A percentile compares a stretch with the other conserved stretches of the same genome.
Conservation (phyloP, 345 rosid genomes). For the Mercurialis annua region DNA sequence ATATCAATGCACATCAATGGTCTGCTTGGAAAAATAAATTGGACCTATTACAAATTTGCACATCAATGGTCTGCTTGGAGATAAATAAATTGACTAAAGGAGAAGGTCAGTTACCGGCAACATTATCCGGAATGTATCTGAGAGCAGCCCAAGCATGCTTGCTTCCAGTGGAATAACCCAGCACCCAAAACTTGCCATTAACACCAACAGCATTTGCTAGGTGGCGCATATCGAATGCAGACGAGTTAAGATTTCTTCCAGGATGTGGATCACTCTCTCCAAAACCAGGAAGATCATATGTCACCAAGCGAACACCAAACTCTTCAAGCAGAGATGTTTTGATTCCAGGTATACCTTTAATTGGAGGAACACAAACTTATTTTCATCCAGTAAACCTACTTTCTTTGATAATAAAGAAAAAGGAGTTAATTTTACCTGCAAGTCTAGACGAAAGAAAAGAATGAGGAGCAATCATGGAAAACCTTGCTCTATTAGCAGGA, state of each 20-base stretch:
- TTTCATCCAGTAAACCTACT: neutral
- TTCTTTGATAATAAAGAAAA: neutral
- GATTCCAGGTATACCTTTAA: constrained; percentile 73
- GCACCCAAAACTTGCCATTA: constrained; percentile 74
- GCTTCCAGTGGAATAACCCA: constrained; percentile 78
- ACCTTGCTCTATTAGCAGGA: constrained; percentile 62
- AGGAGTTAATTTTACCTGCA: constrained; percentile 46
- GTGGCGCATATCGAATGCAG: constrained; percentile 67
- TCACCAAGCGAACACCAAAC: constrained; percentile 72
- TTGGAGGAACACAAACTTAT: constrained; percentile 8
- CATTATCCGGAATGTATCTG: constrained; percentile 65
- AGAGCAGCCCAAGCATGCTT: constrained; percentile 95
- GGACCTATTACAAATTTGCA: too few species aligned
- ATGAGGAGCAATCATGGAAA: constrained; percentile 68
- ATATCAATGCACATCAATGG: neutral
- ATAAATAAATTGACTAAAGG: neutral
- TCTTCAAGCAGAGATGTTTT: constrained; percentile 65
- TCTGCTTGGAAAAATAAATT: too few species aligned
- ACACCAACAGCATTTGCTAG: constrained; percentile 68
- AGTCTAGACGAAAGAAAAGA: constrained; percentile 83
- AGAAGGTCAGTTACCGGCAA: constrained; percentile 57
- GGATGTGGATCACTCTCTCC: constrained; percentile 97
- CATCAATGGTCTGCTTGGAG: neutral
- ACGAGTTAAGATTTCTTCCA: constrained; percentile 70
- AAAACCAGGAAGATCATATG: constrained; percentile 95